Conservation (phyloP, 768 basidiomycete genomes). For the Sporobolomyces pararoseus region DNA sequence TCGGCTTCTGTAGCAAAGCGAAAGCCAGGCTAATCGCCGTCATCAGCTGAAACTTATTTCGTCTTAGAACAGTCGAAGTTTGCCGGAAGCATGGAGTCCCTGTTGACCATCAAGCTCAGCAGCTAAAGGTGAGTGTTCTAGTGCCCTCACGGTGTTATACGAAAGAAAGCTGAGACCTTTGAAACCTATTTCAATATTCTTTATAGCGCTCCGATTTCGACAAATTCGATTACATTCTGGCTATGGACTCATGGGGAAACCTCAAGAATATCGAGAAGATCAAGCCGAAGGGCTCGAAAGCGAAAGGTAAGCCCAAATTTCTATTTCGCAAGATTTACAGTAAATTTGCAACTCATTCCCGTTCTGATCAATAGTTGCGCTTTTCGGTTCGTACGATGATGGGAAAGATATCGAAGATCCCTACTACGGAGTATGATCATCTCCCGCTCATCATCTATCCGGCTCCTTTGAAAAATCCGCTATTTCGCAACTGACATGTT, state of each 20-base stretch:
- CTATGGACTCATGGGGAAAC: conserved; percentile 69
- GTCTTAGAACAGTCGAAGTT: conserved; percentile 52
- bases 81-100: conserved; percentile 51
- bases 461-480: no score
- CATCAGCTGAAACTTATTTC: neutral
- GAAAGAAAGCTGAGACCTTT: neutral
- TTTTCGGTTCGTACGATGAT: conserved; percentile 79
- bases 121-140: conserved; percentile 57
- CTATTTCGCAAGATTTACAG: neutral
- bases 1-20: no score
- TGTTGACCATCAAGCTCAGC: conserved; percentile 22
- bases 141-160: neutral
- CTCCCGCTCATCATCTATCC: neutral
- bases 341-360: neutral
- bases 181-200: no score
- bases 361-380: conserved; percentile 51
- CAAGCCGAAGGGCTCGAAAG: conserved; percentile 55
- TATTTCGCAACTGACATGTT: neutral
- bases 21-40: no score
- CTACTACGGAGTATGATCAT: conserved; percentile 51
- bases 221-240: conserved; percentile 76
- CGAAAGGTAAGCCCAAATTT: conserved; percentile 48
- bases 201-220: conserved; percentile 60
- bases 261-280: conserved; percentile 61
- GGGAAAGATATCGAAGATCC: conserved; percentile 73